Conservation (phyloP, 495 filamentous ascomycete species). For the Parachaetomium inaequale region DNA sequence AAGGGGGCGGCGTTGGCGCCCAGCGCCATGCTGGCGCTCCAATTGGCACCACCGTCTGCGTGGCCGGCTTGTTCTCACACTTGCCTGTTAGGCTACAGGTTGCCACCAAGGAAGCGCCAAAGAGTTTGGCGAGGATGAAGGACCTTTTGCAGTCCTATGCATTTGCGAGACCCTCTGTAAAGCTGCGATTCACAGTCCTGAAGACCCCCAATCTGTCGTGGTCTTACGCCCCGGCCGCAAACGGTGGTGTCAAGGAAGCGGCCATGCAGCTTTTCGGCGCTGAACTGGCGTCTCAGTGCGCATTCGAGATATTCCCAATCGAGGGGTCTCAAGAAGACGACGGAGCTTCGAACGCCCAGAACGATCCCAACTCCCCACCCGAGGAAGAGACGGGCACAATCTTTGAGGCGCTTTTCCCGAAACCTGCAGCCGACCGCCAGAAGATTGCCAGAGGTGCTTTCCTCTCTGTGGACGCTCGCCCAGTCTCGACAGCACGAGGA, state of each 20-base stretch:
- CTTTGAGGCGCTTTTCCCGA: conserved; percentile 61
- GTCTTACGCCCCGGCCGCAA: conserved; percentile 63
- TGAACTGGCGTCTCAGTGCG: conserved; percentile 54
- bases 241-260: conserved; percentile 58
- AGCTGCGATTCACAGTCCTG: conserved; percentile 65
- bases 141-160: conserved; percentile 70
- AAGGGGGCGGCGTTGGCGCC: conserved; percentile 39
- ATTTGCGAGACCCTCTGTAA: conserved; percentile 61
- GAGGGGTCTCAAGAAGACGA: background rate
- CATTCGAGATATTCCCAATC: conserved; percentile 26
- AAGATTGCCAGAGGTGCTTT: conserved; percentile 61
- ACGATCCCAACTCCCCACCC: background rate
- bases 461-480: conserved; percentile 74
- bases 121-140: conserved; percentile 61
- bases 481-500: conserved; percentile 61
- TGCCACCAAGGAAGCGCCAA: conserved; percentile 57
- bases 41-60: conserved; percentile 72
- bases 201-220: conserved; percentile 62
- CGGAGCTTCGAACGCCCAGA: background rate
- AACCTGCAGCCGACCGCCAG: conserved; percentile 45
- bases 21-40: conserved; percentile 57
- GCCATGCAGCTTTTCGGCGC: conserved; percentile 67
- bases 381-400: background rate
- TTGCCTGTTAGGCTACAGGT: conserved; percentile 73
- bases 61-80: conserved; percentile 62